phyloP scores from a whole-genome alignment of 176 grass and related monocot genomes.

The Rhynchospora tenuis region DNA sequence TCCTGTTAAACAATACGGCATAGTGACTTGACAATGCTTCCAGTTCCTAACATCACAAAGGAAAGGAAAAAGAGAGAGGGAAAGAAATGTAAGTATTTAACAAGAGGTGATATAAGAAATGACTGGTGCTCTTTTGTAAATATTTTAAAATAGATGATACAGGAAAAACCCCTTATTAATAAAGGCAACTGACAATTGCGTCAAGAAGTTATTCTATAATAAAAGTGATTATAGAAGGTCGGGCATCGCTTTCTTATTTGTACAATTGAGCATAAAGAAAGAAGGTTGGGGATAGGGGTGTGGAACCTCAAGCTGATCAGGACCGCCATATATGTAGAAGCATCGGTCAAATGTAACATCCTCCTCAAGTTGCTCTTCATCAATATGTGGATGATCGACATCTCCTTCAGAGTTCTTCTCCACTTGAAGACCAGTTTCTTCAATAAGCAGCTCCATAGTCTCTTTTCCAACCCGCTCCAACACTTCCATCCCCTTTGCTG shows the following conservation, averaged over 20 bases:
- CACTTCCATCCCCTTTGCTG: slow-evolving; percentile 81
- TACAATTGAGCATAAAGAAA: not conserved
- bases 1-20: slow-evolving; percentile 85
- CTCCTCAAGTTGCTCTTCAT: slow-evolving; percentile 85
- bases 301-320: slow-evolving; percentile 85
- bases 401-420: slow-evolving; percentile 49
- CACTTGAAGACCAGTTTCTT: slow-evolving; percentile 90
- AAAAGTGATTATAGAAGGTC: not conserved
- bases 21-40: slow-evolving; percentile 93
- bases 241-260: not conserved
- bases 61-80: not conserved
- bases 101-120: not conserved
- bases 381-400: slow-evolving; percentile 27
- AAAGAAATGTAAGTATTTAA: not conserved
- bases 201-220: not conserved
- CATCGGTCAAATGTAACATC: slow-evolving; percentile 94
- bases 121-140: not conserved
- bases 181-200: slow-evolving; percentile 23
- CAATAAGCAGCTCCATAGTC: slow-evolving; percentile 85
- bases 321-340: slow-evolving; percentile 99
- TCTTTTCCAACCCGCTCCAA: slow-evolving; percentile 97
- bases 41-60: slow-evolving; percentile 55
- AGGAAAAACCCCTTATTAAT: slow-evolving; percentile 2
- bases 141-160: slow-evolving; percentile 1
- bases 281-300: not conserved